Evolutionary conservation across 1,284 basidiomycete species (phyloP).

Genomic region (Papiliotrema flavescens): DNA sequence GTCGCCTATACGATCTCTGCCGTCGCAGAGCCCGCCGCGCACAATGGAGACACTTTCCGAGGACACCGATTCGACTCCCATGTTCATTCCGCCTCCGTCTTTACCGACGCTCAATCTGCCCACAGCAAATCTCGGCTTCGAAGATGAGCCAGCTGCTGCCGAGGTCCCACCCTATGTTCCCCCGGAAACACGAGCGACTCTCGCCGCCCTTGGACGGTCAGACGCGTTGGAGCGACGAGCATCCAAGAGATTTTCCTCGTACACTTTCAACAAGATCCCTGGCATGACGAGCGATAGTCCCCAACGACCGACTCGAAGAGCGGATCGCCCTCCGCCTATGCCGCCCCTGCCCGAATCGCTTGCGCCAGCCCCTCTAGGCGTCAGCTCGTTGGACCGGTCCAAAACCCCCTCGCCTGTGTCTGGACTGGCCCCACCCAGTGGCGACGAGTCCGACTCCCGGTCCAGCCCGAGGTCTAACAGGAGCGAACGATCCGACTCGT

Average conservation of each 20-base stretch:
- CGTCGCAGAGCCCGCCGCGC: conserved; percentile 3
- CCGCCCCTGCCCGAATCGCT: conserved; percentile 31
- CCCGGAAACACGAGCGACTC: conserved; percentile 72
- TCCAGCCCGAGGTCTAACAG: neutral
- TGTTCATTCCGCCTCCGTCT: conserved; percentile 11
- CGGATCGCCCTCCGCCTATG: conserved; percentile 35
- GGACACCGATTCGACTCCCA: conserved; percentile 6
- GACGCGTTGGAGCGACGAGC: conserved; percentile 87
- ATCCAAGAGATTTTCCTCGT: conserved; percentile 93
- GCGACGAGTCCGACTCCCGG: neutral
- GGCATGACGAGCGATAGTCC: conserved; percentile 46
- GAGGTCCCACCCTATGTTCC: conserved; percentile 39
- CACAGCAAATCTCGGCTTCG: conserved; percentile 13
- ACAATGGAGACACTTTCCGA: conserved; percentile 7
- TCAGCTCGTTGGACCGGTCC: neutral
- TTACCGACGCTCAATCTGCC: conserved; percentile 28
- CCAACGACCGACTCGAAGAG: conserved; percentile 37
- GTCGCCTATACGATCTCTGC: conserved; percentile 17
- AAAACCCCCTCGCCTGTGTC: neutral
- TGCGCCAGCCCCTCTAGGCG: neutral
- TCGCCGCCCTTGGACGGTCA: conserved; percentile 81
- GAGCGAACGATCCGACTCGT: conserved; percentile 6
- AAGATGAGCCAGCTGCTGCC: conserved; percentile 24
- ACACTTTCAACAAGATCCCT: conserved; percentile 84
- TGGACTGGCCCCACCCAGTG: neutral